Conservation (phyloP, 2,329 filamentous ascomycete species). For the Fusarium tricinctum region DNA sequence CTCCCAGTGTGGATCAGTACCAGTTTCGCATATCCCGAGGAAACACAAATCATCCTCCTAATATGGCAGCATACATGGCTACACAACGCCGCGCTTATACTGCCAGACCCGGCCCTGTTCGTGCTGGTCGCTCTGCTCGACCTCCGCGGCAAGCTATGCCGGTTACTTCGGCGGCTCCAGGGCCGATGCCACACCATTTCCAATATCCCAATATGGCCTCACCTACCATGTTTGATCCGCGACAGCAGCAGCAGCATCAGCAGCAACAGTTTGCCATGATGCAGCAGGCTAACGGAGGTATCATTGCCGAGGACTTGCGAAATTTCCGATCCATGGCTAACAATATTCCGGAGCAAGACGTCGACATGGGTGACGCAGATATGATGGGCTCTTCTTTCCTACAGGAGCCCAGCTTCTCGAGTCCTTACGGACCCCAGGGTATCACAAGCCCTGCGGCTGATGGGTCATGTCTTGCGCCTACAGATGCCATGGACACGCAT, state of each 20-base stretch:
- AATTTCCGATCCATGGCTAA: constrained; percentile 54
- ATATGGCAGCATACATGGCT: constrained; percentile 55
- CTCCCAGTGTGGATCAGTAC: constrained; percentile 52
- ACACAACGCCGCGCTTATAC: constrained; percentile 54
- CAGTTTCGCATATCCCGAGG: constrained; percentile 57
- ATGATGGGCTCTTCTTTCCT: constrained; percentile 52
- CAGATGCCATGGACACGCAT: constrained; percentile 36
- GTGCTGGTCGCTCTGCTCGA: constrained; percentile 51
- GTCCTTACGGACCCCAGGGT: constrained; percentile 40
- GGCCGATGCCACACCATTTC: constrained; percentile 44
- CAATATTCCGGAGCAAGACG: constrained; percentile 51
- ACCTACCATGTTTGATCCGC: constrained; percentile 49
- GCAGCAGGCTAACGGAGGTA: constrained; percentile 50
- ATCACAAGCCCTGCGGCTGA: constrained; percentile 45
- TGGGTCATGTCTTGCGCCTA: constrained; percentile 41
- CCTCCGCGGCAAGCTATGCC: constrained; percentile 48
- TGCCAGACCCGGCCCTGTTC: constrained; percentile 48
- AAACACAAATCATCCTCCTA: constrained; percentile 53
- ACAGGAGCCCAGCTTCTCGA: constrained; percentile 41
- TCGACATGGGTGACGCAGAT: constrained; percentile 55
- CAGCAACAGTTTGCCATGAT: constrained; percentile 52
- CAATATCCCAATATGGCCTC: constrained; percentile 42
- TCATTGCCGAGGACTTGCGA: constrained; percentile 56
- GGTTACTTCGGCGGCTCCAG: constrained; percentile 27
- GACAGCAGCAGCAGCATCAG: constrained; percentile 51